Percentiles rank a stretch among this genome's conserved stretches.
These are phyloP conservation scores for Coemansia umbellata DNA, from an alignment of 192 early-diverging fungal species.

Conservation along the genomic window DNA sequence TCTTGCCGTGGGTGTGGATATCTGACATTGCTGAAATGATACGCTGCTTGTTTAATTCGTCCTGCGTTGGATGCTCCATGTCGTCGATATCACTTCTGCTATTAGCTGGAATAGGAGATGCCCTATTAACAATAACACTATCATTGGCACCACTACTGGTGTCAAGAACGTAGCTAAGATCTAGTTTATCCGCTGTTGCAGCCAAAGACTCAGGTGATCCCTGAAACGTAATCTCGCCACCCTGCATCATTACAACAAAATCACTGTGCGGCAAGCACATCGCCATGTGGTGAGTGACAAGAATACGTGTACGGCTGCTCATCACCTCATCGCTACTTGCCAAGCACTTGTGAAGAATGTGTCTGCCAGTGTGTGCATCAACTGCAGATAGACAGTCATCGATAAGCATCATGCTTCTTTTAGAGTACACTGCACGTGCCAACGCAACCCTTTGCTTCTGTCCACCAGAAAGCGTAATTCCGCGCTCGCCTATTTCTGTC, in stretches of 20 bases:
- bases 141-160: not conserved
- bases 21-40: not conserved
- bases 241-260: constrained; percentile 57
- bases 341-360: constrained; percentile 75
- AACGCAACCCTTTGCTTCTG: constrained; percentile 81
- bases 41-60: constrained; percentile 3
- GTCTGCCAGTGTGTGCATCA: constrained; percentile 85
- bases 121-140: not conserved
- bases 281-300: constrained; percentile 83
- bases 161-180: too few relatives aligned
- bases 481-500: constrained; percentile 87
- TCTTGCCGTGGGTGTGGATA: constrained; percentile 38
- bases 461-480: constrained; percentile 78
- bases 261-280: constrained; percentile 55
- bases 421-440: constrained; percentile 76
- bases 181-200: not conserved
- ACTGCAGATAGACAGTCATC: constrained; percentile 92
- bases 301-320: constrained; percentile 65
- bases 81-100: not conserved
- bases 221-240: constrained; percentile 42
- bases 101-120: not conserved
- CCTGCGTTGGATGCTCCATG: constrained; percentile 16
- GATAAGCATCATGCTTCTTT: constrained; percentile 51
- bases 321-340: constrained; percentile 54
- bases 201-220: constrained; percentile 5